These are phyloP conservation scores for Eruca vesicaria DNA, from an alignment of 441 rosid species.

Conservation along the genomic window DNA sequence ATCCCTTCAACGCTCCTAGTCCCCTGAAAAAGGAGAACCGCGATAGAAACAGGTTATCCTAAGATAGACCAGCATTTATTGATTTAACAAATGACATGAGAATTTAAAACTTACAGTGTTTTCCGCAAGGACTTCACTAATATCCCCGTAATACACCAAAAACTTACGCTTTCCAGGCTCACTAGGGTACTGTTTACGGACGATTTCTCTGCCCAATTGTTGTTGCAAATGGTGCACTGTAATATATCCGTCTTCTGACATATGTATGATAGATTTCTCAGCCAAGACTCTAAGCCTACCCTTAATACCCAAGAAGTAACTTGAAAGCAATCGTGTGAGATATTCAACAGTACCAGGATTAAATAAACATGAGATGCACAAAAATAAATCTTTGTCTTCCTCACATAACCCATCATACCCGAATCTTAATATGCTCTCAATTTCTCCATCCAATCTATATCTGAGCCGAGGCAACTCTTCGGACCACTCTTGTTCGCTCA, in stretches of 20 bases:
- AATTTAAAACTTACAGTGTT: not conserved
- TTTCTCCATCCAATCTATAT: not conserved
- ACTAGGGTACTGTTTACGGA: not conserved
- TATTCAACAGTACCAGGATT: not conserved
- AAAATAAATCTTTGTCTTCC: not conserved
- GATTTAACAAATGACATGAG: not conserved
- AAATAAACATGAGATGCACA: not conserved
- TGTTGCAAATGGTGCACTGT: not conserved
- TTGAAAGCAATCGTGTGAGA: not conserved
- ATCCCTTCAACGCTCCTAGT: constrained; percentile 15
- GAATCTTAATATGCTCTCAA: not conserved
- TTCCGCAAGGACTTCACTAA: not conserved
- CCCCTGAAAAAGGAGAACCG: not conserved
- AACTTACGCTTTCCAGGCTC: not conserved
- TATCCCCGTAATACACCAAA: not conserved
- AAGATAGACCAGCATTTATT: not conserved
- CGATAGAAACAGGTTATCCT: not conserved
- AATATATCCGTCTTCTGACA: not conserved
- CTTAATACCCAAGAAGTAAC: not conserved
- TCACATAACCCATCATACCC: not conserved
- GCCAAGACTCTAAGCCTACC: not conserved
- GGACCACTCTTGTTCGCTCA: not conserved
- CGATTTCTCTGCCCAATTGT: not conserved
- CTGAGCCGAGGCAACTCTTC: not conserved
- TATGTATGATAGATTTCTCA: not conserved